phyloP scores from a whole-genome alignment of 1,139 yeast species.

The Magnusiomyces clavatus region DNA sequence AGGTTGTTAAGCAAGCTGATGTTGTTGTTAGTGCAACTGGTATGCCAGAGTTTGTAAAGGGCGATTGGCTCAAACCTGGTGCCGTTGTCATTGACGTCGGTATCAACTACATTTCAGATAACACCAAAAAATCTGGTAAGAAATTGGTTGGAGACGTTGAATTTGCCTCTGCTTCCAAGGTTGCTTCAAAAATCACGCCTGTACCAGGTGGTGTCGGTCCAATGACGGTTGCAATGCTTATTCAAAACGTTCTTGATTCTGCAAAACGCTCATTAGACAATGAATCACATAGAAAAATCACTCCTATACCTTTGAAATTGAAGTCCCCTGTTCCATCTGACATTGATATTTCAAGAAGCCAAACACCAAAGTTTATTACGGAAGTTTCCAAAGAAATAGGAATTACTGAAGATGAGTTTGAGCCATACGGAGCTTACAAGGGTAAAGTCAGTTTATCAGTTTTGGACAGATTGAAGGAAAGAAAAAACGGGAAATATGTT shows the following conservation, averaged over 20 bases:
- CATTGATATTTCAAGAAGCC: constrained; percentile 84
- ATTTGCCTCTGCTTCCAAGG: constrained; percentile 54
- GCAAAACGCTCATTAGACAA: constrained; percentile 46
- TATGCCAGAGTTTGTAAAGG: constrained; percentile 70
- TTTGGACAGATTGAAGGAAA: constrained; percentile 60
- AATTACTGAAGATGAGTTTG: constrained; percentile 71
- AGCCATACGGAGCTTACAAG: constrained; percentile 86
- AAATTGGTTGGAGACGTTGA: constrained; percentile 94
- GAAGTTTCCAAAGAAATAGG: constrained; percentile 83
- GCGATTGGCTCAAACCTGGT: constrained; percentile 80
- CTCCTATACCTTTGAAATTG: constrained; percentile 59
- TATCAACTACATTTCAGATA: constrained; percentile 77
- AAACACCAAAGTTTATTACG: constrained; percentile 75
- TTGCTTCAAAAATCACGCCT: constrained; percentile 78
- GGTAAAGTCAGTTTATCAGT: constrained; percentile 79
- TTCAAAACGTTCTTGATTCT: constrained; percentile 77
- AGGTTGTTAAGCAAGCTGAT: constrained; percentile 66
- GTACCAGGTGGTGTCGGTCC: constrained; percentile 99
- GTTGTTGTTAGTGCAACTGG: constrained; percentile 93
- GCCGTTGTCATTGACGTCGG: constrained; percentile 95
- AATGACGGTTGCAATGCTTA: constrained; percentile 95
- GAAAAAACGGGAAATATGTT: constrained; percentile 79
- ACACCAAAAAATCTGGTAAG: constrained; percentile 71
- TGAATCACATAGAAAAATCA: constrained; percentile 28
- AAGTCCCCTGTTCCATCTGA: constrained; percentile 87